A percentile compares a stretch with the other conserved stretches of the same genome.
Evolutionary conservation across 2,329 filamentous ascomycete species (phyloP).

Genomic region (Pseudocercospora crystallina): DNA sequence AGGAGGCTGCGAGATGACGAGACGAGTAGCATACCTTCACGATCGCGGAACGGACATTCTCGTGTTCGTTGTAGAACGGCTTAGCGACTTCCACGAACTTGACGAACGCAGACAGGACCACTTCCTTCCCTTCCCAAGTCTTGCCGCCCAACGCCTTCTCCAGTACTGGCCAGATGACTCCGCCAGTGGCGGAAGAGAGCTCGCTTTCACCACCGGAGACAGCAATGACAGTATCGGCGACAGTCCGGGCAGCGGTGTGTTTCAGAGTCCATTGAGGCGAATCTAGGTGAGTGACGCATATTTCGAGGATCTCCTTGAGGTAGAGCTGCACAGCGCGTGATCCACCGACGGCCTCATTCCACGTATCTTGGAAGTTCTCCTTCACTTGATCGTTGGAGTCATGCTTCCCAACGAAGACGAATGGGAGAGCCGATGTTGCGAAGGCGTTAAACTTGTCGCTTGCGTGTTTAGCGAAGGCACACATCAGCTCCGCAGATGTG

Average conservation of each 20-base stretch:
- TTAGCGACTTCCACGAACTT: conserved; percentile 69
- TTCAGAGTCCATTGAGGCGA: conserved; percentile 87
- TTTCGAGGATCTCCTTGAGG: conserved; percentile 72
- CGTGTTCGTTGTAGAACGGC: conserved; percentile 57
- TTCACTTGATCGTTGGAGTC: conserved; percentile 78
- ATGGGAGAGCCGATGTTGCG: conserved; percentile 73
- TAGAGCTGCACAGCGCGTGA: conserved; percentile 79
- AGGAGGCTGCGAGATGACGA: not conserved
- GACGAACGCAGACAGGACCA: conserved; percentile 75
- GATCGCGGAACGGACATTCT: conserved; percentile 63
- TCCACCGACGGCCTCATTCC: conserved; percentile 87
- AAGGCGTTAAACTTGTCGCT: conserved; percentile 83
- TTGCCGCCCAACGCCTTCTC: conserved; percentile 82
- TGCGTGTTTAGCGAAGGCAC: conserved; percentile 80
- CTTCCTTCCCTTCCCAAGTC: conserved; percentile 90
- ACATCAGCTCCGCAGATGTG: conserved; percentile 78
- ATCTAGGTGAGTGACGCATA: conserved; percentile 68
- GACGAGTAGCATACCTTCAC: conserved; percentile 54
- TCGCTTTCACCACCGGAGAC: conserved; percentile 54
- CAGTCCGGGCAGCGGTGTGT: conserved; percentile 78
- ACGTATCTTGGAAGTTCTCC: conserved; percentile 79
- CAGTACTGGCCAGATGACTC: conserved; percentile 72
- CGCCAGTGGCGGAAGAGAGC: conserved; percentile 47
- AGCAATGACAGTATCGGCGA: conserved; percentile 70
- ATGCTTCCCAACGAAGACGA: conserved; percentile 83